A percentile compares a stretch with the other conserved stretches of the same genome.
These are phyloP conservation scores for Trichophyton schoenleinii DNA, from an alignment of 2,329 filamentous ascomycete genomes.

Conservation along the genomic window DNA sequence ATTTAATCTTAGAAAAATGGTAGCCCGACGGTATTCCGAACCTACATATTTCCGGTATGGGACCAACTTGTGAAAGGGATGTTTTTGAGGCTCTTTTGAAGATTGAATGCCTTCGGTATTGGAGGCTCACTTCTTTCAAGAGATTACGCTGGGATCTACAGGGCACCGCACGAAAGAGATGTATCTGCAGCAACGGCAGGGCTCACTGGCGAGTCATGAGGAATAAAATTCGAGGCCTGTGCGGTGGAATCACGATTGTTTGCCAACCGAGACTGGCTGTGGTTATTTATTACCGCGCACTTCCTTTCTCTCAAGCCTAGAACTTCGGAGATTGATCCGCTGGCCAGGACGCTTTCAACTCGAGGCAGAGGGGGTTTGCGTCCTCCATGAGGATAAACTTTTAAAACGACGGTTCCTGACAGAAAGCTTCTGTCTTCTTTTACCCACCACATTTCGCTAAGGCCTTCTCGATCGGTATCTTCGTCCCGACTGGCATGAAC, in stretches of 20 bases:
- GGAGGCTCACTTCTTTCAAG: background rate
- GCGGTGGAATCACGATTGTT: background rate
- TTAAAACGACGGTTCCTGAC: background rate
- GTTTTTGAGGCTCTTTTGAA: background rate
- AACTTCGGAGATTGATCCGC: background rate
- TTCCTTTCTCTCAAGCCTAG: background rate
- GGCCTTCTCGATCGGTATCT: background rate
- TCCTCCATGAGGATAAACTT: background rate
- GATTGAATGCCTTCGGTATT: background rate
- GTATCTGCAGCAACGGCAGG: background rate
- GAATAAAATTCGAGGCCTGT: background rate
- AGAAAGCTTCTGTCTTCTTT: background rate
- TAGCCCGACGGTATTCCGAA: too few relatives aligned
- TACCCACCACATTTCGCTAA: background rate
- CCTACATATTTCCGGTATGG: too few relatives aligned
- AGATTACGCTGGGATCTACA: background rate
- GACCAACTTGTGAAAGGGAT: background rate
- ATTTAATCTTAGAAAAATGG: too few relatives aligned
- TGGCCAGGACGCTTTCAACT: too few relatives aligned
- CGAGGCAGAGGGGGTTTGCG: too few relatives aligned
- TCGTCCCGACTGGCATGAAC: background rate
- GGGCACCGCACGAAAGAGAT: background rate
- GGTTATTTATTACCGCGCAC: too few relatives aligned
- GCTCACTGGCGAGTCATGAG: background rate
- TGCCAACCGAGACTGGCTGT: background rate